phyloP scores from a whole-genome alignment of 192 early-diverging fungal species.

The Gryganskiella cystojenkinii region DNA sequence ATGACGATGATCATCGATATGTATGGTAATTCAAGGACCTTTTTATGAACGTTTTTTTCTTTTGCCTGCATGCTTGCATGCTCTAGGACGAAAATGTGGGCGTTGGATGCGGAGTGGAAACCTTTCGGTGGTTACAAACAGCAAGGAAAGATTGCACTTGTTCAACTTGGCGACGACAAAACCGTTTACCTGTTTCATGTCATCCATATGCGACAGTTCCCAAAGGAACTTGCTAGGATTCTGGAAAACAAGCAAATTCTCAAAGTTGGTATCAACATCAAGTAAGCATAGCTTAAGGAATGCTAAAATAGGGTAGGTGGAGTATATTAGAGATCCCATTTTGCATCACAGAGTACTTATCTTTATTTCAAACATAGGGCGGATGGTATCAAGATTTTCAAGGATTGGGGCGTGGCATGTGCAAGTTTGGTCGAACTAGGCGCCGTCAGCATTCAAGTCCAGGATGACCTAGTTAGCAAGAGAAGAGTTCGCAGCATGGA shows the following conservation, averaged over 20 bases:
- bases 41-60: neutral
- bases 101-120: constrained; percentile 43
- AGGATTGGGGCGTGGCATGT: constrained; percentile 43
- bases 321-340: too few relatives aligned
- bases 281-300: constrained; percentile 6
- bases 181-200: constrained; percentile 40
- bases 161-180: constrained; percentile 46
- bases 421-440: constrained; percentile 36
- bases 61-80: neutral
- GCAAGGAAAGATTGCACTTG: constrained; percentile 25
- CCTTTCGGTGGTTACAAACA: constrained; percentile 5
- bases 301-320: too few relatives aligned
- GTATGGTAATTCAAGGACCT: neutral
- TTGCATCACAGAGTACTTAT: too few relatives aligned
- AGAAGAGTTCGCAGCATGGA: constrained; percentile 40
- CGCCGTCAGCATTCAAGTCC: constrained; percentile 22
- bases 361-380: neutral
- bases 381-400: constrained; percentile 45
- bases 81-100: constrained; percentile 33
- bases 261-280: constrained; percentile 47
- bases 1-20: neutral
- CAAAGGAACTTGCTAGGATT: constrained; percentile 19
- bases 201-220: constrained; percentile 39
- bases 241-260: constrained; percentile 25
- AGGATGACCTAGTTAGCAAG: constrained; percentile 4